phyloP scores from a whole-genome alignment of 352 stramenopile species.

The Globisporangium heterothallicum region DNA sequence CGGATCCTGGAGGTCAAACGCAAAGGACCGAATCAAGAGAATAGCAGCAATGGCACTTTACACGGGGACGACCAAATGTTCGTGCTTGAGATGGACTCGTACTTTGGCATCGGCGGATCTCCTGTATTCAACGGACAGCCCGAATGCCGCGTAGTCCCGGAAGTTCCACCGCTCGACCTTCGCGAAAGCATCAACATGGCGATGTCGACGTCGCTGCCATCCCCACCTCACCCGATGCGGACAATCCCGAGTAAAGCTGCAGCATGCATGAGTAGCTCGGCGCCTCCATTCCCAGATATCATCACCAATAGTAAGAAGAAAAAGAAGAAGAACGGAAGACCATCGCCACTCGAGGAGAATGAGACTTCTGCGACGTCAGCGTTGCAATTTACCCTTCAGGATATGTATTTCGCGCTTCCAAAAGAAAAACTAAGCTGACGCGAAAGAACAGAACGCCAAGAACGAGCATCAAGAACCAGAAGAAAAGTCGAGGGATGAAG shows the following conservation, averaged over 20 bases:
- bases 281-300: slow-evolving; percentile 3
- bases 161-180: slow-evolving; percentile 57
- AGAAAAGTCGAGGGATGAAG: slow-evolving; percentile 14
- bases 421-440: slow-evolving; percentile 28
- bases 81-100: slow-evolving; percentile 84
- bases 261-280: slow-evolving; percentile 4
- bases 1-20: slow-evolving; percentile 69
- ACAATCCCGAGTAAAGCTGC: slow-evolving; percentile 10
- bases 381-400: slow-evolving; percentile 73
- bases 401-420: slow-evolving; percentile 70
- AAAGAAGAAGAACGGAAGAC: slow-evolving; percentile 27
- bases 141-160: slow-evolving; percentile 23
- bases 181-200: slow-evolving; percentile 69
- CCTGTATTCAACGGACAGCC: slow-evolving; percentile 62
- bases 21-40: slow-evolving; percentile 46
- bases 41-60: slow-evolving; percentile 27
- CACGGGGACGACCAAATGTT: slow-evolving; percentile 67
- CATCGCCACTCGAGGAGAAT: not conserved
- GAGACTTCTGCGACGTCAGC: not conserved
- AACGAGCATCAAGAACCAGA: slow-evolving; percentile 1
- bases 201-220: slow-evolving; percentile 59
- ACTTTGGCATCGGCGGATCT: slow-evolving; percentile 78
- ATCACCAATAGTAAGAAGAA: slow-evolving; percentile 24
- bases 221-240: slow-evolving; percentile 21
- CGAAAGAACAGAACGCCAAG: not conserved